Percentiles rank a stretch among this genome's conserved stretches.
Evolutionary conservation across 2,329 filamentous ascomycete genomes (phyloP).

Genomic region (Teratosphaeria viscida): DNA sequence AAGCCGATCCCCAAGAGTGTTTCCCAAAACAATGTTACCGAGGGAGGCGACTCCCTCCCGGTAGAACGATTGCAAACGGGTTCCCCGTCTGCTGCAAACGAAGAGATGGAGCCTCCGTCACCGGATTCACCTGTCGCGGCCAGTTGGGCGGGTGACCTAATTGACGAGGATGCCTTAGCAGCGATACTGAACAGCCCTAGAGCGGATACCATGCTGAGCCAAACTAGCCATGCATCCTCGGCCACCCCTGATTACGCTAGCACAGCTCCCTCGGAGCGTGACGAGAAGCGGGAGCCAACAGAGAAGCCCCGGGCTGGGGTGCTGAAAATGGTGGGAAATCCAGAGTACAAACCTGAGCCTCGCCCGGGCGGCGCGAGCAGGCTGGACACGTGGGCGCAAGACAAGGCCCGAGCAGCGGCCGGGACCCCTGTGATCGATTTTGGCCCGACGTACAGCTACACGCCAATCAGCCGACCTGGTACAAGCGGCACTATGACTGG

Average conservation of each 20-base stretch:
- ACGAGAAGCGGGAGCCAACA: slow-evolving; percentile 38
- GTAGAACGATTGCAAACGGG: not conserved
- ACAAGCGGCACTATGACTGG: slow-evolving; percentile 43
- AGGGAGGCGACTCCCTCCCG: slow-evolving; percentile 2
- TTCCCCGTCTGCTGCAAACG: not conserved
- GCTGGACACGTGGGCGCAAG: slow-evolving; percentile 24
- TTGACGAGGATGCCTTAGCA: slow-evolving; percentile 37
- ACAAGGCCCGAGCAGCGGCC: slow-evolving; percentile 30
- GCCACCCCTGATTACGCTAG: slow-evolving; percentile 63
- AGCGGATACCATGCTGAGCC: slow-evolving; percentile 28
- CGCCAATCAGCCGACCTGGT: slow-evolving; percentile 42
- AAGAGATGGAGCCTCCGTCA: slow-evolving; percentile 8
- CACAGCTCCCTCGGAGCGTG: slow-evolving; percentile 37
- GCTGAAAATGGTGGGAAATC: slow-evolving; percentile 62
- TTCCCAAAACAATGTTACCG: slow-evolving; percentile 1
- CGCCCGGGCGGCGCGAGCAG: slow-evolving; percentile 14
- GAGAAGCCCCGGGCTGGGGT: slow-evolving; percentile 69
- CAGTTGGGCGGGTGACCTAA: slow-evolving; percentile 22
- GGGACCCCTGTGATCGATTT: slow-evolving; percentile 72
- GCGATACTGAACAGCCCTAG: slow-evolving; percentile 20
- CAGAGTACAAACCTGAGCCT: slow-evolving; percentile 36
- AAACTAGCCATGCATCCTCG: slow-evolving; percentile 1
- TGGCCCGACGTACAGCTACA: slow-evolving; percentile 68
- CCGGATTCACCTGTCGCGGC: slow-evolving; percentile 11
- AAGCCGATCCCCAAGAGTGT: slow-evolving; percentile 18